phyloP scores from a whole-genome alignment of 371 early-diverging fungal species.

The Mortierella sp. region DNA sequence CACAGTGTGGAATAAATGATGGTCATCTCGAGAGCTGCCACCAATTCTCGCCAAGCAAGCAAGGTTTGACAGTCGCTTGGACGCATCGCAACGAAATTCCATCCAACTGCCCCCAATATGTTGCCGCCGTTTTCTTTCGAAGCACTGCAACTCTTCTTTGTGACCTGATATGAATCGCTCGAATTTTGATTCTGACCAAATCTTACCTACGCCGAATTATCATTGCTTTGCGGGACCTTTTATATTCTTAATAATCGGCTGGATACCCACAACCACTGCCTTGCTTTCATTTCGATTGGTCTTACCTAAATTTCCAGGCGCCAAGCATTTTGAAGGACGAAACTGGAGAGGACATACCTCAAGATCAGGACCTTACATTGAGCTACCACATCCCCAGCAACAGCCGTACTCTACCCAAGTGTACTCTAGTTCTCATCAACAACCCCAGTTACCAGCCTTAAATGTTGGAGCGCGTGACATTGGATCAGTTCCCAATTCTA shows the following conservation, averaged over 20 bases:
- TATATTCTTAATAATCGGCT: not conserved
- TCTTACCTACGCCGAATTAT: slow-evolving; percentile 25
- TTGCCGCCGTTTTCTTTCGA: slow-evolving; percentile 14
- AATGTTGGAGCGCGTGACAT: slow-evolving; percentile 49
- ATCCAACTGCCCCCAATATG: slow-evolving; percentile 18
- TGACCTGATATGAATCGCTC: slow-evolving; percentile 15
- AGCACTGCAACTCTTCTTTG: slow-evolving; percentile 5
- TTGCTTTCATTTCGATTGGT: not conserved
- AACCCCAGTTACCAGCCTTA: not conserved
- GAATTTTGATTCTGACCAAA: slow-evolving; percentile 49
- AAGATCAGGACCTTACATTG: not conserved
- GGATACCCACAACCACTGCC: not conserved
- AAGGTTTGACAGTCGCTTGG: slow-evolving; percentile 57
- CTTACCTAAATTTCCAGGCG: slow-evolving; percentile 3
- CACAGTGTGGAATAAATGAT: slow-evolving; percentile 38
- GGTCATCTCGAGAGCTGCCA: slow-evolving; percentile 31
- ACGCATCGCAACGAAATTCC: slow-evolving; percentile 17
- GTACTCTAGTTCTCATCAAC: not conserved
- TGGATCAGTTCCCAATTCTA: slow-evolving; percentile 42
- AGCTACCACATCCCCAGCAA: slow-evolving; percentile 1
- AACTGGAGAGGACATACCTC: slow-evolving; percentile 5
- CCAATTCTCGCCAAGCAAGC: slow-evolving; percentile 42
- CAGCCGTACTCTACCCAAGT: not conserved
- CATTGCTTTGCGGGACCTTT: not conserved
- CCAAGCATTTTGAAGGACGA: slow-evolving; percentile 13